Base-by-base conservation (phyloP, 805 yeast species). In the Lipomyces anomalus region DNA sequence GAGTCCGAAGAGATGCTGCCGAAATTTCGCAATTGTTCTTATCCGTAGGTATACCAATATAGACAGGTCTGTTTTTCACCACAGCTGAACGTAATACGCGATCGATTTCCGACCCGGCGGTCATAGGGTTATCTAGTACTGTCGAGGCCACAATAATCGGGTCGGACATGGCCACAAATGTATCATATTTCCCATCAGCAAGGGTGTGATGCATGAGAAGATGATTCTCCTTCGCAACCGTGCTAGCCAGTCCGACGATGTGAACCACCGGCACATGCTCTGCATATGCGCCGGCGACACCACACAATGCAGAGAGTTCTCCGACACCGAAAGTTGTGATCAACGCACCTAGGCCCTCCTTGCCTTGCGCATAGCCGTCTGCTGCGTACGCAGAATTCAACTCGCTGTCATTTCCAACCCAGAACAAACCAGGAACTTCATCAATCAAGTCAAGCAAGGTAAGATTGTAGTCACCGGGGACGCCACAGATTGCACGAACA, bases 401-500 rank as follows among this genome's bases (percentile, higher is more conserved):
- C 67, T 88, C 97, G 60, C 89, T 88, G 68, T 95, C 85, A 49
- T 79, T 78, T 21, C 95, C 95, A 39, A 84, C 71, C 85, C 94
- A 87, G 42, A 73, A 65, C 56, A 80, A 59, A 6, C 69, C 70
- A 4, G 73, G 68, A 36, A 62, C 65, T 22, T 56, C 53, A 55
- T 58, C 56, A 47, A 70, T 55, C 52, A 59, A 61, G 58, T 69
- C 74, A 22, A 69, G 64, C 38, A 69, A 57, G 38, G 61, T 57
- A 47, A 69, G 59, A 57, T 70, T 69, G 65, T 67, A 69, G 57
- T 69, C 74, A 22, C 74, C 74, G 37, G 74, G 74, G 24, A 69
- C 72, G 24, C 74, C 74, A 41, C 69, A 61, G 42, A 58, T 51
- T 28, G 44, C 40, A 35, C 76, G 71, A 56, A 81, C 78, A 24